phyloP scores from a whole-genome alignment of 306 rosid genomes.

The Carpinus fangiana region DNA sequence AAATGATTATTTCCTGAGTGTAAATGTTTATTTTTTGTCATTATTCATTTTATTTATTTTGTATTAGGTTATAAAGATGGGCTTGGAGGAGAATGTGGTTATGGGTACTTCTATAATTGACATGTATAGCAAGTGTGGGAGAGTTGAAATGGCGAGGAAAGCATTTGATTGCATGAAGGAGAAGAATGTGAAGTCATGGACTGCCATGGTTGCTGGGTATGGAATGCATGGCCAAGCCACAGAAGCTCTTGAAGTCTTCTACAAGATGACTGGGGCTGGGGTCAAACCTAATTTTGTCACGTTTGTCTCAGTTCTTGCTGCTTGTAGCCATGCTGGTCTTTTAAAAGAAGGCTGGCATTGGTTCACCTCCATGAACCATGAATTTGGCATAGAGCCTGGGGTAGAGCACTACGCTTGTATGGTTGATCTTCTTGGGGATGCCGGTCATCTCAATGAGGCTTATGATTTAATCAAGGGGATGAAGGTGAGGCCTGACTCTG shows the following conservation, averaged over 20 bases:
- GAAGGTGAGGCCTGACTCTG: conserved; percentile 66
- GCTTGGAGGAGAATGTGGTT: conserved; percentile 59
- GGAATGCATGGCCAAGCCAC: conserved; percentile 75
- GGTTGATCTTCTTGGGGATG: conserved; percentile 84
- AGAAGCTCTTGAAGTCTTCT: conserved; percentile 65
- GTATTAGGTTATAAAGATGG: conserved; percentile 62
- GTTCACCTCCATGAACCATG: conserved; percentile 61
- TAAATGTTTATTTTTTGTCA: conserved; percentile 13
- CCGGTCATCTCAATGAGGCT: conserved; percentile 63
- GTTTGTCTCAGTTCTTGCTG: conserved; percentile 64
- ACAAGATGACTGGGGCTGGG: conserved; percentile 49
- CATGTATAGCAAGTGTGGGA: conserved; percentile 80
- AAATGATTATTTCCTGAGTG: conserved; percentile 11
- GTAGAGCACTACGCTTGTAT: conserved; percentile 77
- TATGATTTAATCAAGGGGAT: conserved; percentile 68
- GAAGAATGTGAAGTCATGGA: conserved; percentile 77
- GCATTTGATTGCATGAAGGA: conserved; percentile 64
- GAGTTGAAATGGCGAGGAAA: conserved; percentile 68
- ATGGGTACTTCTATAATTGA: conserved; percentile 70
- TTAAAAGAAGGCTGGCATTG: conserved; percentile 75
- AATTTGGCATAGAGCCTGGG: conserved; percentile 63
- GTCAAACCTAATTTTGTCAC: conserved; percentile 66
- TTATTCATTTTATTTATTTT: conserved; percentile 9
- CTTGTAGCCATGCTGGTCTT: conserved; percentile 82
- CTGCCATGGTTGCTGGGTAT: conserved; percentile 73